A percentile compares a stretch with the other conserved stretches of the same genome.
Conservation (phyloP, 2,329 filamentous ascomycete species). For the Cladosporium velox region DNA sequence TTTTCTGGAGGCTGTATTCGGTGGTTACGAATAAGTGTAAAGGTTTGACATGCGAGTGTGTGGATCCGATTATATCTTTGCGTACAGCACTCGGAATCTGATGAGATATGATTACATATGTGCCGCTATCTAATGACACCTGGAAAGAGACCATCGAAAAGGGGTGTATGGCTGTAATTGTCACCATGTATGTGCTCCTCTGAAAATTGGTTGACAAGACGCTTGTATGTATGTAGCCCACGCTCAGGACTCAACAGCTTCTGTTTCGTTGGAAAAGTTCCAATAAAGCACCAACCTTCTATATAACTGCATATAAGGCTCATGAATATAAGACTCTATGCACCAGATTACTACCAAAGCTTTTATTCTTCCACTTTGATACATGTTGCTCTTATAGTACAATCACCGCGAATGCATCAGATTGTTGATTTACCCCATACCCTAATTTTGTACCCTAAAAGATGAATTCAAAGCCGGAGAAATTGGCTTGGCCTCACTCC, state of each 20-base stretch:
- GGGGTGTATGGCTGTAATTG: background rate
- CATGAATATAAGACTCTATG: background rate
- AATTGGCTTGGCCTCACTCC: background rate
- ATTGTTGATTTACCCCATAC: background rate
- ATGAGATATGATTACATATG: background rate
- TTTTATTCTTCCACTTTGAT: background rate
- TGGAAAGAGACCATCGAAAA: background rate
- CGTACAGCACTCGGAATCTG: background rate
- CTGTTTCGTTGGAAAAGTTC: background rate
- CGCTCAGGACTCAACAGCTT: background rate
- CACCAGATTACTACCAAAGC: background rate
- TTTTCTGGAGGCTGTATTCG: conserved; percentile 8
- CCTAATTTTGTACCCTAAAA: background rate
- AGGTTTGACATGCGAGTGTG: background rate
- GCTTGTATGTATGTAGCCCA: background rate
- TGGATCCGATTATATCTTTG: background rate
- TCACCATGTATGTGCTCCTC: background rate
- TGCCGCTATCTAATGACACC: background rate
- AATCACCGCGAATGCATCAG: background rate
- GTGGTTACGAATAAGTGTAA: background rate
- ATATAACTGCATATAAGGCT: background rate
- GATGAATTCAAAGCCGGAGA: background rate
- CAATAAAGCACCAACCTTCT: background rate
- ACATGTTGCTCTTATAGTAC: background rate
- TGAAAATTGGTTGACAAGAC: background rate